These are phyloP conservation scores for Ceratobasidium sp. DNA, from an alignment of 1,284 basidiomycete species.

Conservation along the genomic window DNA sequence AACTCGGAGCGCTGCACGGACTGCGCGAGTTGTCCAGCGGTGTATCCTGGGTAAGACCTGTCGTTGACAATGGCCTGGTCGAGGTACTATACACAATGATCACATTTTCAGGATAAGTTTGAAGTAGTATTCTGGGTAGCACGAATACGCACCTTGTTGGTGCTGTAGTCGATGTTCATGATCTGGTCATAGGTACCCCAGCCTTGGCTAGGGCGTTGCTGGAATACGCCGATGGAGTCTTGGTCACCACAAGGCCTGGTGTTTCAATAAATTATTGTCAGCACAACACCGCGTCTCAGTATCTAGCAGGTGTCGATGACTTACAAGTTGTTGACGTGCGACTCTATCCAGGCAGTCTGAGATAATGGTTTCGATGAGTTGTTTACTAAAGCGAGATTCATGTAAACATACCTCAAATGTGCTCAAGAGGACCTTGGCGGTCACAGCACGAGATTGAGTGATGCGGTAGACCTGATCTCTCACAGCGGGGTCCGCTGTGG, in stretches of 20 bases:
- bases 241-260: constrained; percentile 34
- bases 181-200: constrained; percentile 37
- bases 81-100: constrained; percentile 21
- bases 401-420: constrained; percentile 15
- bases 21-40: constrained; percentile 36
- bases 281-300: neutral
- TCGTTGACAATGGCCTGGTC: constrained; percentile 36
- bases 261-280: neutral
- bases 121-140: neutral
- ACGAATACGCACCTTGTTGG: neutral
- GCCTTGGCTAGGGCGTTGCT: constrained; percentile 37
- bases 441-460: constrained; percentile 17
- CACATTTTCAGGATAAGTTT: neutral
- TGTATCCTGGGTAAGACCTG: constrained; percentile 27
- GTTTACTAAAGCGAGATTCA: neutral
- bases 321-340: constrained; percentile 32
- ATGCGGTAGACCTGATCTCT: constrained; percentile 31
- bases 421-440: constrained; percentile 22
- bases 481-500: constrained; percentile 17
- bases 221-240: constrained; percentile 37
- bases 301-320: neutral
- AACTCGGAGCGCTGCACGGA: constrained; percentile 36
- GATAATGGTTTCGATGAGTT: neutral
- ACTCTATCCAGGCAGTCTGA: constrained; percentile 31
- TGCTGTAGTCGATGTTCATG: constrained; percentile 34